Evolutionary conservation across 768 basidiomycete species (phyloP).

Genomic region (Boletus reticulatus): DNA sequence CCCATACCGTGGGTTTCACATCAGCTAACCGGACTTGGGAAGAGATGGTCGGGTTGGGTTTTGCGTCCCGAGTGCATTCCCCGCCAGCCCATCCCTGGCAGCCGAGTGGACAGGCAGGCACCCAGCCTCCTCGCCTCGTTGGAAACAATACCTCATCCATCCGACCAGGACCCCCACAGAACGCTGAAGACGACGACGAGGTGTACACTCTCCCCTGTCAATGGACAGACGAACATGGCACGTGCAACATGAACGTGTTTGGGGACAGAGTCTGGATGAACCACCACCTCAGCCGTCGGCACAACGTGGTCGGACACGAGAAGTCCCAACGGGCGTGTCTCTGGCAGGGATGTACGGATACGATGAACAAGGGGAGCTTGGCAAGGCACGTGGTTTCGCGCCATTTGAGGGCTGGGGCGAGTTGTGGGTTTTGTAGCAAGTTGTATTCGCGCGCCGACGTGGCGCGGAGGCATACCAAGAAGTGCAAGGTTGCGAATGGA

Average conservation of each 20-base stretch:
- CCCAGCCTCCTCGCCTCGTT: background rate
- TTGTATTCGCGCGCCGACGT: constrained; percentile 27
- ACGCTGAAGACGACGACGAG: constrained; percentile 9
- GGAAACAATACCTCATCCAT: background rate
- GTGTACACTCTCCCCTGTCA: constrained; percentile 10
- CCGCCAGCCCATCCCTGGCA: constrained; percentile 1
- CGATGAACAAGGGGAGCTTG: constrained; percentile 28
- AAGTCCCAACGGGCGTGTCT: constrained; percentile 11
- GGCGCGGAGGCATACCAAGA: constrained; percentile 24
- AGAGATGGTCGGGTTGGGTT: background rate
- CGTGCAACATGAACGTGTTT: constrained; percentile 19
- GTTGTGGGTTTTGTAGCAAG: constrained; percentile 25
- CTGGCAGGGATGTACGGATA: constrained; percentile 23
- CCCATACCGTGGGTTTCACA: background rate
- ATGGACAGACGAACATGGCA: constrained; percentile 20
- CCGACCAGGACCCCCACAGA: background rate
- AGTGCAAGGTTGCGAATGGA: constrained; percentile 26
- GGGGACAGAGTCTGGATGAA: constrained; percentile 23
- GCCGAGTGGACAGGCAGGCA: background rate
- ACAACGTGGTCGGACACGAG: constrained; percentile 21
- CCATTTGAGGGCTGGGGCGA: constrained; percentile 18
- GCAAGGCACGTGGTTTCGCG: constrained; percentile 24
- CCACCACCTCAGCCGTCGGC: constrained; percentile 19
- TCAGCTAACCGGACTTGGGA: constrained; percentile 9
- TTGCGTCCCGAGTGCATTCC: background rate